Conservation (phyloP, 116 monocot species). For the Thalassia testudinum region DNA sequence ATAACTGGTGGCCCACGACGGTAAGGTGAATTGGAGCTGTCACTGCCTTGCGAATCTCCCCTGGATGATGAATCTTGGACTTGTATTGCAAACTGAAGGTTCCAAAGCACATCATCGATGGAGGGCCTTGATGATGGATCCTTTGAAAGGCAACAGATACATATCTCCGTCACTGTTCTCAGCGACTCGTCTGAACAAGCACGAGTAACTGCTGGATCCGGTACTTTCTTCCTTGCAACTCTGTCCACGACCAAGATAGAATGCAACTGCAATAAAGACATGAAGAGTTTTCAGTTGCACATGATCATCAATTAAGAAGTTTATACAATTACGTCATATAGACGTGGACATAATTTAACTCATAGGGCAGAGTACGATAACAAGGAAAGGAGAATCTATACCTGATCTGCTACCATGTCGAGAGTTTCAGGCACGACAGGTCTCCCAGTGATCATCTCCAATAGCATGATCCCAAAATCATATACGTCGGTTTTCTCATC, state of each 20-base stretch:
- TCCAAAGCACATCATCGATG: slow-evolving; percentile 94
- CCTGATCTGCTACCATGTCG: slow-evolving; percentile 44
- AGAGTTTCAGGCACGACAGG: slow-evolving; percentile 30
- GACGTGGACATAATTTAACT: no score
- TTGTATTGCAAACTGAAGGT: slow-evolving; percentile 92
- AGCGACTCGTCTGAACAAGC: slow-evolving; percentile 57
- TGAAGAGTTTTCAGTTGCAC: not conserved
- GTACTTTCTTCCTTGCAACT: slow-evolving; percentile 21
- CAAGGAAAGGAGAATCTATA: not conserved
- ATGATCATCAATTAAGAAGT: not conserved
- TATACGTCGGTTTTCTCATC: slow-evolving; percentile 68
- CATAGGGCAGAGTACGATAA: no score
- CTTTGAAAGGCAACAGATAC: slow-evolving; percentile 53
- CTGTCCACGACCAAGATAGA: slow-evolving; percentile 36
- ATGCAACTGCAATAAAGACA: slow-evolving; percentile 27
- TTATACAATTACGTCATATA: no score
- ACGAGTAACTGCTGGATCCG: slow-evolving; percentile 35
- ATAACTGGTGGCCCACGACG: not conserved
- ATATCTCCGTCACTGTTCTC: slow-evolving; percentile 72
- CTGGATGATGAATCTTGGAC: slow-evolving; percentile 76
- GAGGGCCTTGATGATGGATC: slow-evolving; percentile 67
- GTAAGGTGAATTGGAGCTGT: slow-evolving; percentile 30
- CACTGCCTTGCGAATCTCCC: slow-evolving; percentile 64
- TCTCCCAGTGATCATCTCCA: slow-evolving; percentile 71
- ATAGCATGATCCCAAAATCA: slow-evolving; percentile 80